phyloP scores from a whole-genome alignment of 331 rosid genomes.

The Pyracantha coccinea region DNA sequence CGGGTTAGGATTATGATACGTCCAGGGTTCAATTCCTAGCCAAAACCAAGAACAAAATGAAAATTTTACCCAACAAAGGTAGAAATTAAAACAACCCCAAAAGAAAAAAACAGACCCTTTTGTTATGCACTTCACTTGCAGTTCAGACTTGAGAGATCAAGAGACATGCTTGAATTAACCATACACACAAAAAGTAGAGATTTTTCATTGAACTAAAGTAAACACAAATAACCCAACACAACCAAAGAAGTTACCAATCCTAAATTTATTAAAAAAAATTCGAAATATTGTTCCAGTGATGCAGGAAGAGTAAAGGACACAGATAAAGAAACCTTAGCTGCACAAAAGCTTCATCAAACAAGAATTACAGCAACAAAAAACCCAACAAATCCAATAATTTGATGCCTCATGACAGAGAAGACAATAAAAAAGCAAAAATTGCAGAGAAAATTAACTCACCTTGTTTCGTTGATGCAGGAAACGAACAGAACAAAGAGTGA shows the following conservation, averaged over 20 bases:
- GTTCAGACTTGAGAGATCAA: not conserved
- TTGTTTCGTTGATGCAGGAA: not conserved
- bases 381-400: not conserved
- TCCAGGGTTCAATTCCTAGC: too few relatives aligned
- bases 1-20: too few relatives aligned
- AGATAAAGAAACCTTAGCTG: not conserved
- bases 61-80: not conserved
- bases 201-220: not conserved
- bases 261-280: not conserved
- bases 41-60: not conserved
- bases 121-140: not conserved
- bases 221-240: not conserved
- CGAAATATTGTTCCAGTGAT: not conserved
- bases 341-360: not conserved
- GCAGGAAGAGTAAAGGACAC: not conserved
- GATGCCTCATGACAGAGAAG: not conserved
- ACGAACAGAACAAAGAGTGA: not conserved
- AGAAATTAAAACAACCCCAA: not conserved
- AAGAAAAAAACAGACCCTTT: not conserved
- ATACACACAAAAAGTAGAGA: not conserved
- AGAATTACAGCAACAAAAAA: not conserved
- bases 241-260: not conserved
- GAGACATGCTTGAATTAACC: too few relatives aligned
- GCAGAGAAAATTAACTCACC: not conserved
- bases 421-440: not conserved